A percentile compares a stretch with the other conserved stretches of the same genome.
Evolutionary conservation across 2,329 filamentous ascomycete genomes (phyloP).

Genomic region (Fusarium setosum): DNA sequence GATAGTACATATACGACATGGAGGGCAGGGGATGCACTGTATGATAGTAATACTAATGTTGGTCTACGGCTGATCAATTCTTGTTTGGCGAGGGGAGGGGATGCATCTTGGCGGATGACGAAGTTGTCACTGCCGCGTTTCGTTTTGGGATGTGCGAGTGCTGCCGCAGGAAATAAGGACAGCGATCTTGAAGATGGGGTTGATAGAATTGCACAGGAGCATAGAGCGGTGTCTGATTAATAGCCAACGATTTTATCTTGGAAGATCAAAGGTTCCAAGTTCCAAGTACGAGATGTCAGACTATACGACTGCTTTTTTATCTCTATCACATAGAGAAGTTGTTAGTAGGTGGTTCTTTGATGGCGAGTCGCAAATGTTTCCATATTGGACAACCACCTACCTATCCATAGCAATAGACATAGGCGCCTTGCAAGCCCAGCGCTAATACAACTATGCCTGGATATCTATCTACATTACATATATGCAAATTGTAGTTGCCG

Average conservation of each 20-base stretch:
- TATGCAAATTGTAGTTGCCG: too few relatives aligned
- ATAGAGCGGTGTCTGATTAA: neutral
- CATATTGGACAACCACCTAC: too few relatives aligned
- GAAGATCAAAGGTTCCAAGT: neutral
- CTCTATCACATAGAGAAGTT: neutral
- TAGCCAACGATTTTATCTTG: neutral
- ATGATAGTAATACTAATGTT: slow-evolving; percentile 45
- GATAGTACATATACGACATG: slow-evolving; percentile 37
- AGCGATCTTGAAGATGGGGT: neutral
- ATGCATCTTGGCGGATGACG: slow-evolving; percentile 10
- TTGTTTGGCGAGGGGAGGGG: neutral
- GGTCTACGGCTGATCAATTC: slow-evolving; percentile 28
- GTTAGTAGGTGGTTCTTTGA: too few relatives aligned
- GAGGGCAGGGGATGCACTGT: slow-evolving; percentile 32
- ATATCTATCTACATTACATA: too few relatives aligned
- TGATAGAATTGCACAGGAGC: neutral
- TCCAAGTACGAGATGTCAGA: too few relatives aligned
- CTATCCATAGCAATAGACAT: too few relatives aligned
- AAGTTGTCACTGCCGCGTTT: slow-evolving; percentile 7
- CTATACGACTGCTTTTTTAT: too few relatives aligned
- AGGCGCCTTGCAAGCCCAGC: too few relatives aligned
- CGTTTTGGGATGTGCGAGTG: neutral
- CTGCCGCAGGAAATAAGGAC: neutral
- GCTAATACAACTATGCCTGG: too few relatives aligned
- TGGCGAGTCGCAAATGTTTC: too few relatives aligned